These are phyloP conservation scores for Chaetomidium leptoderma DNA, from an alignment of 495 filamentous ascomycete species.

Conservation along the genomic window DNA sequence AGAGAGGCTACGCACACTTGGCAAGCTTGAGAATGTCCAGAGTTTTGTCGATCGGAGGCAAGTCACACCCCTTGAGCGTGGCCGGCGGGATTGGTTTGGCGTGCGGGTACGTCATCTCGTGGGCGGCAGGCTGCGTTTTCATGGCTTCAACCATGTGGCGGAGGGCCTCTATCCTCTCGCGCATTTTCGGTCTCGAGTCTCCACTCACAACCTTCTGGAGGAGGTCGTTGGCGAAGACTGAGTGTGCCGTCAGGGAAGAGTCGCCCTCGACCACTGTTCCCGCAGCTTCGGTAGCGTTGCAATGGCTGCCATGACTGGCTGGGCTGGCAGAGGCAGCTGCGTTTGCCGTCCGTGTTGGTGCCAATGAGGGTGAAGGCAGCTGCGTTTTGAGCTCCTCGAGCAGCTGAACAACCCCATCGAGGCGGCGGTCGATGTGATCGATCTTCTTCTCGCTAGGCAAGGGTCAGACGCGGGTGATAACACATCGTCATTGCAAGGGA, in stretches of 20 bases:
- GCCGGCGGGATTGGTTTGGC: not conserved
- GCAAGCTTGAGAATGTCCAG: conserved; percentile 22
- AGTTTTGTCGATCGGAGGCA: conserved; percentile 23
- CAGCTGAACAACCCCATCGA: conserved; percentile 51
- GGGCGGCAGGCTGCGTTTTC: conserved; percentile 22
- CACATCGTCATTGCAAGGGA: not conserved
- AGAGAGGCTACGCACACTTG: conserved; percentile 8
- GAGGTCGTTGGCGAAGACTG: conserved; percentile 57
- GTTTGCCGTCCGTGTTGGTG: not conserved
- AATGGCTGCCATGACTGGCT: not conserved
- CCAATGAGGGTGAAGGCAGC: conserved; percentile 10
- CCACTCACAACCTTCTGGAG: conserved; percentile 51
- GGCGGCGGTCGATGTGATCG: conserved; percentile 58
- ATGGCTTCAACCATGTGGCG: conserved; percentile 50
- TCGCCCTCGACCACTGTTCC: conserved; percentile 51
- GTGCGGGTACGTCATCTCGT: conserved; percentile 26
- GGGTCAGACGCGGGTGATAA: not conserved
- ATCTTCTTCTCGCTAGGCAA: conserved; percentile 60
- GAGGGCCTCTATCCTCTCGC: conserved; percentile 52
- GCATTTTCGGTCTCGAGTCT: conserved; percentile 47
- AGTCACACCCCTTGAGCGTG: conserved; percentile 14
- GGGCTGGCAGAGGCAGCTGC: not conserved
- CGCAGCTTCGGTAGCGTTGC: not conserved
- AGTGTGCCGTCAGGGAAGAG: conserved; percentile 56
- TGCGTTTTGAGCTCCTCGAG: conserved; percentile 36